A percentile compares a stretch with the other conserved stretches of the same genome.
Conservation (phyloP, 305 asterid species). For the Fraxinus floribunda region DNA sequence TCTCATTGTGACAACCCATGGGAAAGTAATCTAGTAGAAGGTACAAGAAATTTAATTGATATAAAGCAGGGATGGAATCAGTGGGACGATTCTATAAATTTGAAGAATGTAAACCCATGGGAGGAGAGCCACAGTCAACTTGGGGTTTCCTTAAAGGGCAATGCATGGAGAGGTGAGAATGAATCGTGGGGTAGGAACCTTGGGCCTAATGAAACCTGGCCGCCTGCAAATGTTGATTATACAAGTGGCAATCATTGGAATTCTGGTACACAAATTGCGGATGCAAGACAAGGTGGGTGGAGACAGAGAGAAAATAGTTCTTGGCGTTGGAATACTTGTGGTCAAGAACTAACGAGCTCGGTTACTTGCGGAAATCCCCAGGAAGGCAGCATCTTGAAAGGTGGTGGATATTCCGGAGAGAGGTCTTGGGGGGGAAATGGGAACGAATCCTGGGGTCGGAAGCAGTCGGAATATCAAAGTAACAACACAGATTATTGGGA, state of each 20-base stretch:
- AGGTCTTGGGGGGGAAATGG: conserved; percentile 44
- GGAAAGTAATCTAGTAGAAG: conserved; percentile 43
- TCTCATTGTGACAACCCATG: conserved; percentile 47
- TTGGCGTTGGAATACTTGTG: conserved; percentile 38
- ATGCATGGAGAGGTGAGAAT: conserved; percentile 52
- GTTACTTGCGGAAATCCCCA: conserved; percentile 28
- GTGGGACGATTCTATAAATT: conserved; percentile 36
- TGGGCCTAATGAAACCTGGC: conserved; percentile 25
- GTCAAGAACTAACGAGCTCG: conserved; percentile 27
- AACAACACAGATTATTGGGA: conserved; percentile 38
- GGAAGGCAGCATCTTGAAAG: conserved; percentile 30
- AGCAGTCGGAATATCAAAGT: conserved; percentile 29
- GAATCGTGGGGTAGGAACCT: conserved; percentile 45
- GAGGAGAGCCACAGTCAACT: conserved; percentile 36
- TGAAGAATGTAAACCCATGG: conserved; percentile 55
- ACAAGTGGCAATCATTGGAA: conserved; percentile 24
- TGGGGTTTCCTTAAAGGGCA: conserved; percentile 38
- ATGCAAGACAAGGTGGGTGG: conserved; percentile 39
- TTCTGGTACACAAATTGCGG: conserved; percentile 21
- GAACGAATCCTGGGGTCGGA: conserved; percentile 35
- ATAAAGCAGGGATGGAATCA: conserved; percentile 43
- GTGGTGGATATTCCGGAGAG: conserved; percentile 30
- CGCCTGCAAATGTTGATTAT: conserved; percentile 17
- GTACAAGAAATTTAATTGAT: conserved; percentile 30
- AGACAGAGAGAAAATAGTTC: conserved; percentile 28